These are phyloP conservation scores for Brassica juncea DNA, from an alignment of 345 rosid species.

Conservation along the genomic window DNA sequence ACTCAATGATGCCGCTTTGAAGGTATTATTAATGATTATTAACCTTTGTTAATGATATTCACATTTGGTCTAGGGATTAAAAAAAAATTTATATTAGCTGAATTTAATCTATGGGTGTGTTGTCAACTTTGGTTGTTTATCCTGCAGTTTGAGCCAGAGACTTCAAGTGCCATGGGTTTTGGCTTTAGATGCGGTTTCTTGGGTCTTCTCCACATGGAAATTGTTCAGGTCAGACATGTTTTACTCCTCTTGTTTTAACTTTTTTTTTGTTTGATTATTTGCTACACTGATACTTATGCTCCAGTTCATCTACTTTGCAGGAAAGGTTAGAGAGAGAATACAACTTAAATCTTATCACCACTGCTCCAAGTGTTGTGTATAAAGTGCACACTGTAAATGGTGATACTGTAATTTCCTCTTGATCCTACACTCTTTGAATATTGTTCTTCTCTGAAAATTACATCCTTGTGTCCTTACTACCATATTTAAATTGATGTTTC, in stretches of 20 bases:
- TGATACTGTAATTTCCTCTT: constrained; percentile 74
- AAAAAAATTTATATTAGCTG: neutral
- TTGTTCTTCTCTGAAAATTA: constrained; percentile 23
- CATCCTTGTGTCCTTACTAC: constrained; percentile 26
- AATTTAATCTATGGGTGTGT: neutral
- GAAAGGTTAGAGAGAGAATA: constrained; percentile 99
- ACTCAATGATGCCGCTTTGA: constrained; percentile 95
- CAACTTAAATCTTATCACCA: constrained; percentile 90
- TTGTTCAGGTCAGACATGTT: constrained; percentile 76
- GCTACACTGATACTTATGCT: constrained; percentile 13
- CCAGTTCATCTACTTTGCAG: constrained; percentile 48
- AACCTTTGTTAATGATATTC: neutral
- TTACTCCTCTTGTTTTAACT: constrained; percentile 6
- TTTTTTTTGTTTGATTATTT: neutral
- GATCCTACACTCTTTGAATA: constrained; percentile 29
- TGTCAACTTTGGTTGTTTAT: constrained; percentile 28
- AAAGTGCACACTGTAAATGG: constrained; percentile 73
- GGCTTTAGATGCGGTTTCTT: constrained; percentile 98
- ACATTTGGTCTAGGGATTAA: constrained; percentile 2
- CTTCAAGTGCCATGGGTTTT: constrained; percentile 98
- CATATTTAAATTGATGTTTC: constrained; percentile 30
- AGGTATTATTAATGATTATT: constrained; percentile 47
- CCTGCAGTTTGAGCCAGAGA: constrained; percentile 94
- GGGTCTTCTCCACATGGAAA: constrained; percentile 99
- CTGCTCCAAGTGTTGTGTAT: constrained; percentile 99